Evolutionary conservation across 805 yeast species (phyloP).

Genomic region (Candida stauntonica): DNA sequence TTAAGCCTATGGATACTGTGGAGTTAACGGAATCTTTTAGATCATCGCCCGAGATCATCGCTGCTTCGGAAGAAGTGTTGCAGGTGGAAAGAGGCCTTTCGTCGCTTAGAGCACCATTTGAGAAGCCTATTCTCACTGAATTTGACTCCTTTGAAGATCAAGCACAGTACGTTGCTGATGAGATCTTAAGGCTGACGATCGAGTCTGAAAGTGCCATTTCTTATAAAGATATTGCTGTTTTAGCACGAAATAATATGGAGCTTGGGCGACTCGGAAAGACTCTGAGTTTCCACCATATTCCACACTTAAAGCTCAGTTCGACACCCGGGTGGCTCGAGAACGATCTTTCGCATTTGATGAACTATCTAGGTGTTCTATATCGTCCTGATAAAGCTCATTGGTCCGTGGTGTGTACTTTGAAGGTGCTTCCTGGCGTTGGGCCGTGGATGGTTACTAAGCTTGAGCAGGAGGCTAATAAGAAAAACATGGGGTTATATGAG

Average conservation of each 20-base stretch:
- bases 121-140: constrained; percentile 20
- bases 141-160: constrained; percentile 34
- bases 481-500: constrained; percentile 9
- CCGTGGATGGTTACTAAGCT: constrained; percentile 22
- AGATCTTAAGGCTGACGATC: constrained; percentile 38
- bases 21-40: constrained; percentile 52
- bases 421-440: constrained; percentile 23
- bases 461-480: constrained; percentile 9
- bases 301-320: constrained; percentile 38
- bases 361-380: constrained; percentile 40
- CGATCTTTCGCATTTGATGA: constrained; percentile 40
- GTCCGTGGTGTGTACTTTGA: constrained; percentile 26
- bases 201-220: constrained; percentile 39
- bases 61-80: constrained; percentile 33
- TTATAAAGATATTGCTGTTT: constrained; percentile 47
- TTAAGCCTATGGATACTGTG: constrained; percentile 21
- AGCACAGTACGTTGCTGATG: constrained; percentile 39
- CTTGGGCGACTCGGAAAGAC: constrained; percentile 36
- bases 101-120: constrained; percentile 1
- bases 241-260: constrained; percentile 50
- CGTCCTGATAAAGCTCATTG: constrained; percentile 29
- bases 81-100: constrained; percentile 5
- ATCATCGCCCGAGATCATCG: constrained; percentile 52
- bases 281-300: constrained; percentile 39
- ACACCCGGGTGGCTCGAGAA: constrained; percentile 49